A percentile compares a stretch with the other conserved stretches of the same genome.
These are phyloP conservation scores for Coemansia sp. DNA, from an alignment of 192 early-diverging fungal genomes.

Conservation along the genomic window DNA sequence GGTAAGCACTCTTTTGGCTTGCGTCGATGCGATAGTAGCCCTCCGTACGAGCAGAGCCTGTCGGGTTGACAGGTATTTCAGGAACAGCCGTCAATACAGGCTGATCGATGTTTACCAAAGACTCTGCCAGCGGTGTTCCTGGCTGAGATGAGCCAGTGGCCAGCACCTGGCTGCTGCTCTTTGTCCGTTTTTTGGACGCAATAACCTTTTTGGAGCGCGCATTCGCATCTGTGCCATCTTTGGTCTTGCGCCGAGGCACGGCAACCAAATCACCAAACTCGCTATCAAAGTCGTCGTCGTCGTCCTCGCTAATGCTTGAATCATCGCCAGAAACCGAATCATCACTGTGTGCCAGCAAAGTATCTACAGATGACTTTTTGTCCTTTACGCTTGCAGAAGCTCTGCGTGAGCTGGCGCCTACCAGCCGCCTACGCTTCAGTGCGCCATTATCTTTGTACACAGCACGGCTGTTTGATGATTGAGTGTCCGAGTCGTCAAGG, in stretches of 20 bases:
- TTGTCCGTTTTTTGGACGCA: constrained; percentile 7
- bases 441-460: neutral
- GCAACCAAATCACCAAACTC: constrained; percentile 7
- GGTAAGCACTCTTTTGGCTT: constrained; percentile 62
- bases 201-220: constrained; percentile 1
- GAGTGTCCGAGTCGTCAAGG: neutral
- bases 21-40: constrained; percentile 70
- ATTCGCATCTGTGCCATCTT: neutral
- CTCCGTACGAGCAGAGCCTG: constrained; percentile 82
- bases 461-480: neutral
- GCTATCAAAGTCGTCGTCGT: constrained; percentile 6
- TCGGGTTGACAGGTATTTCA: constrained; percentile 52
- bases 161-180: constrained; percentile 20
- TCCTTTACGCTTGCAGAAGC: neutral
- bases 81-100: constrained; percentile 2
- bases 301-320: constrained; percentile 9
- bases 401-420: neutral
- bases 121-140: constrained; percentile 20
- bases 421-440: neutral
- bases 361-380: no score
- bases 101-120: constrained; percentile 1
- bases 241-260: constrained; percentile 8
- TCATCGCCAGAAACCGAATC: neutral
- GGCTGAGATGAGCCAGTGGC: constrained; percentile 17
- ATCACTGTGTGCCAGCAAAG: neutral